phyloP scores from a whole-genome alignment of 352 stramenopile species.

The Phytophthora boehmeriae region DNA sequence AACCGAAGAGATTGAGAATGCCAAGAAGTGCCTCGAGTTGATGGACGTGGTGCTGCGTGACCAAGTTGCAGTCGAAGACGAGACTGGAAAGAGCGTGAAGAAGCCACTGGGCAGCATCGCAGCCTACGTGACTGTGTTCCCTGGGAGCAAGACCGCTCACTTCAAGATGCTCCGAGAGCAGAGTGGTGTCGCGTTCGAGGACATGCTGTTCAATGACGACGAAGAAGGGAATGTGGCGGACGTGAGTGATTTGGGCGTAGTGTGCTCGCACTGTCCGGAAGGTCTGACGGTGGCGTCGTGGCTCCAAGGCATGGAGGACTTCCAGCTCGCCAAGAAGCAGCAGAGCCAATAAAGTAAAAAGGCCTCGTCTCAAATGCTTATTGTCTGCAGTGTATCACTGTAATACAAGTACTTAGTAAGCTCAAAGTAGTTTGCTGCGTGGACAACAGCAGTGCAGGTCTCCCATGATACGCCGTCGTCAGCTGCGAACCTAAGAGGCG shows the following conservation, averaged over 20 bases:
- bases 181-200: constrained; percentile 88
- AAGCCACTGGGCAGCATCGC: constrained; percentile 51
- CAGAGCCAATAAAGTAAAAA: constrained; percentile 39
- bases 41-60: constrained; percentile 46
- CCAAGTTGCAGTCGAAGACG: neutral
- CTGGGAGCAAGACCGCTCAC: constrained; percentile 87
- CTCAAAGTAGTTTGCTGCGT: neutral
- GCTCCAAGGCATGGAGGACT: constrained; percentile 70
- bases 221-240: constrained; percentile 78
- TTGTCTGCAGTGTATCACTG: neutral
- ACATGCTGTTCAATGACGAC: constrained; percentile 98
- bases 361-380: constrained; percentile 46
- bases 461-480: neutral
- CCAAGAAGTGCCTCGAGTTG: constrained; percentile 69
- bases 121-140: constrained; percentile 81
- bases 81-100: constrained; percentile 7
- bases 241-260: constrained; percentile 68
- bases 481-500: neutral
- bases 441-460: neutral
- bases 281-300: constrained; percentile 70
- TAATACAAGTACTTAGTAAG: neutral
- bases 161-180: constrained; percentile 90
- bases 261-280: constrained; percentile 73
- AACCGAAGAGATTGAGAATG: constrained; percentile 68
- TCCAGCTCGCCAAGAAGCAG: constrained; percentile 54